Conservation (phyloP, 1,284 basidiomycete genomes). For the Pterulicium gracile region DNA sequence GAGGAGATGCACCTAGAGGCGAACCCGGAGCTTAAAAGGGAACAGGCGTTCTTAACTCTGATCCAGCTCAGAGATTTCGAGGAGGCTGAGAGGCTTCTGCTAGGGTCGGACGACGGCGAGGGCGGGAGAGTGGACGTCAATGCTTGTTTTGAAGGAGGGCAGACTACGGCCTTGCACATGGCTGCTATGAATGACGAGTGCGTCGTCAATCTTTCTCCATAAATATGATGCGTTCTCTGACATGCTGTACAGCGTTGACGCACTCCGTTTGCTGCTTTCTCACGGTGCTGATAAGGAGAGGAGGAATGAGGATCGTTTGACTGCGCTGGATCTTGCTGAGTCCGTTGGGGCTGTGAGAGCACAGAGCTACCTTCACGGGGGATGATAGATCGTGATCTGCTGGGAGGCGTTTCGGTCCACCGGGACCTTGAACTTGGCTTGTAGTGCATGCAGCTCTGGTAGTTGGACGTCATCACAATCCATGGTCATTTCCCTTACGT, state of each 20-base stretch:
- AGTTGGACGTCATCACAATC: no score
- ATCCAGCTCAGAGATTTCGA: neutral
- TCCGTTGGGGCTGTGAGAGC: no score
- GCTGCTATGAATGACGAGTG: neutral
- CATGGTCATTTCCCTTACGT: no score
- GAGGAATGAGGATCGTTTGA: neutral
- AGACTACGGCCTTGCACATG: neutral
- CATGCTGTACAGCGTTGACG: neutral
- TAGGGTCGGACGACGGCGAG: neutral
- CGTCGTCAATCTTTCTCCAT: neutral
- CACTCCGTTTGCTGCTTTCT: neutral
- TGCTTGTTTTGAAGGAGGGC: neutral
- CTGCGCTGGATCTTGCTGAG: neutral
- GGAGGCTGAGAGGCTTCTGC: neutral
- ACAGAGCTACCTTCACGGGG: no score
- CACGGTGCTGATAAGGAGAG: neutral
- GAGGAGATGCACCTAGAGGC: neutral
- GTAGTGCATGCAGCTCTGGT: no score
- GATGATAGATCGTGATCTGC: no score
- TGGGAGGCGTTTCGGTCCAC: no score
- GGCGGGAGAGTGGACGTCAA: neutral
- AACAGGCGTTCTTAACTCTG: neutral
- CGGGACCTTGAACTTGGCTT: no score
- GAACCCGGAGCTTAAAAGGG: neutral
- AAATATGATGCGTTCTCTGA: neutral